Conservation (phyloP, 768 basidiomycete species). For the Tubosaeta sp. region DNA sequence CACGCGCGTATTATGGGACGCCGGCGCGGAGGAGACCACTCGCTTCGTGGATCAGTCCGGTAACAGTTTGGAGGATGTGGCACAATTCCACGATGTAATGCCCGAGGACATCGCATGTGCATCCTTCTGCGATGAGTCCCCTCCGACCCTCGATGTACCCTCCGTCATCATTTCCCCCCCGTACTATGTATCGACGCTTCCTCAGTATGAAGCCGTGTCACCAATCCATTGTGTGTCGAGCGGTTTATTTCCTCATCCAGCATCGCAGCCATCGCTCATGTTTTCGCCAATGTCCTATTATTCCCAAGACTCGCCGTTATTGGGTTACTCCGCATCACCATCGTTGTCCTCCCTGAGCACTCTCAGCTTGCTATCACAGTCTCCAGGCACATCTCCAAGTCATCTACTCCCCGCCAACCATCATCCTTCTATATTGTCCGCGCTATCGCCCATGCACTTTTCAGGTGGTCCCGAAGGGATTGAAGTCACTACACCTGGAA, state of each 20-base stretch:
- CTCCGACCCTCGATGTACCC: background rate
- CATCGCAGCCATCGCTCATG: background rate
- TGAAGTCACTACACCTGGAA: background rate
- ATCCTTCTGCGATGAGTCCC: background rate
- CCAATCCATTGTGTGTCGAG: background rate
- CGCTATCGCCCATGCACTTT: background rate
- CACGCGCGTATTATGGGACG: background rate
- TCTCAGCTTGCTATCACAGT: constrained; percentile 10
- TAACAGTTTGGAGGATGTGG: constrained; percentile 13
- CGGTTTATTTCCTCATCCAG: background rate
- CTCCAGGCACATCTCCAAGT: constrained; percentile 4
- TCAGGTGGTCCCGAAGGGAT: background rate
- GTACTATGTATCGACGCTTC: background rate
- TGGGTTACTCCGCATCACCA: background rate
- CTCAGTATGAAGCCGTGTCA: background rate
- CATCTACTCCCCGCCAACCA: background rate
- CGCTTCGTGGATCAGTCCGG: constrained; percentile 15
- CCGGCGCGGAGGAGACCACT: background rate
- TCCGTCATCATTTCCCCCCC: background rate
- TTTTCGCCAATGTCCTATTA: background rate
- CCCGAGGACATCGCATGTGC: constrained; percentile 22
- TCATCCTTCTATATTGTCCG: background rate
- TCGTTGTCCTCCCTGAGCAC: constrained; percentile 15
- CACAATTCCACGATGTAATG: constrained; percentile 5
- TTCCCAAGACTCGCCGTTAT: background rate